Evolutionary conservation across 805 yeast species (phyloP), one percentile per base, ranked within the genome.

Genomic region (Ogataea trehalophila): DNA sequence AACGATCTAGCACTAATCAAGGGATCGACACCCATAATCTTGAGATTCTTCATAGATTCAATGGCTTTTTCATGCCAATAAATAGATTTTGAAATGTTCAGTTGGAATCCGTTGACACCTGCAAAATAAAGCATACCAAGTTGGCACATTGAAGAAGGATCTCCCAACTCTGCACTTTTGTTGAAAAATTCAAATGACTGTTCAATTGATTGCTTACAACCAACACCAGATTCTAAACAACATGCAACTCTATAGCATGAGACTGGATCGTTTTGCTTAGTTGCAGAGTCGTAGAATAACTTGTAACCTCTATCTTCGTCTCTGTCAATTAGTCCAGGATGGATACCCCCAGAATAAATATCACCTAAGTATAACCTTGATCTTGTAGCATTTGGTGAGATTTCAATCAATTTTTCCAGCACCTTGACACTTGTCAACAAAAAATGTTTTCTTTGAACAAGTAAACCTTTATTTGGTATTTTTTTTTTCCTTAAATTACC

Each of bases 161-260:
- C 80, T 5, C 84, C 85, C 20, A 74, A 62, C n/a, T 71, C 65
- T 3, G 91, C 87, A 0, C 89, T 87, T 41, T 71, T 68, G 34
- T 72, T 69, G 64, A 80, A 85, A 67, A 76, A 80, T 14, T 67
- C 57, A 23, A 80, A 64, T 9, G 89, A 81, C 48, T 72, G 70
- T 16, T 68, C 65, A 18, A 61, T 43, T 55, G 77, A 76, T 37
- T 69, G 59, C 46, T 66, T 56, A 23, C 76, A 68, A 2, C 85
- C 85, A 49, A 77, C 73, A 16, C 87, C 84, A 60, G 83, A 70
- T 61, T 87, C 94, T 57, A 75, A 74, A 57, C 88, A 80, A 33
- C 85, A 85, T 0, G 85, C 94, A 1, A 81, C 75, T 42, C 92
- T 68, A 66, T 83, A 86, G 48, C 82, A 74, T 9, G 87, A 84